Evolutionary conservation across 352 stramenopile species (phyloP).

Genomic region (Globisporangium alternatum): DNA sequence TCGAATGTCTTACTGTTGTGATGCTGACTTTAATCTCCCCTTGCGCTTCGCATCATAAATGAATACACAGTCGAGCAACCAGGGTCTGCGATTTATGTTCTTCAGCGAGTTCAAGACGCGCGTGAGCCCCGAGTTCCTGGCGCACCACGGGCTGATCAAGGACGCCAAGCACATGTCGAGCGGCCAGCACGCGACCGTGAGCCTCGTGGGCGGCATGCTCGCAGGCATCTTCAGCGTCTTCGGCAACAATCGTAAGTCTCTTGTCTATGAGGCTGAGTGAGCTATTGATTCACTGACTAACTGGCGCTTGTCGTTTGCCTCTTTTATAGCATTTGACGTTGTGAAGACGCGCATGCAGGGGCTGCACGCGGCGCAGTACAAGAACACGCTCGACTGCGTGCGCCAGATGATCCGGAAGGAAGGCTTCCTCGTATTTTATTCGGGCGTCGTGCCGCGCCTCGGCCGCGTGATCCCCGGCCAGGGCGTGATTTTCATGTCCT

Average conservation of each 20-base stretch:
- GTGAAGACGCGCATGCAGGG: constrained; percentile 90
- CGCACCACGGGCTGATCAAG: constrained; percentile 43
- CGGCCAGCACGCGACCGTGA: constrained; percentile 74
- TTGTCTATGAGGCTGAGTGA: constrained; percentile 5
- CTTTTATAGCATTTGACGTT: constrained; percentile 74
- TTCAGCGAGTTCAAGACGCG: constrained; percentile 95
- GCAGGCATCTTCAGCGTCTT: constrained; percentile 96
- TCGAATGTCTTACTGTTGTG: neutral
- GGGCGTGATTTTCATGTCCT: constrained; percentile 97
- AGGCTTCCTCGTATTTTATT: constrained; percentile 90
- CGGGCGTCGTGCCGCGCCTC: constrained; percentile 89
- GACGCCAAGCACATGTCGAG: constrained; percentile 76
- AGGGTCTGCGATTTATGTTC: constrained; percentile 96
- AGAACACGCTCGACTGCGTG: constrained; percentile 79
- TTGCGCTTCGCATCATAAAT: neutral
- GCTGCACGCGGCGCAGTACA: constrained; percentile 74
- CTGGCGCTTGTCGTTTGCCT: neutral
- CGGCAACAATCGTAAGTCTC: constrained; percentile 93
- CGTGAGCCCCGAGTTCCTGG: constrained; percentile 51
- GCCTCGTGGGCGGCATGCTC: constrained; percentile 94
- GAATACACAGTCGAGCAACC: constrained; percentile 83
- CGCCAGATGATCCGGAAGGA: constrained; percentile 78
- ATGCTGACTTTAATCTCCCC: neutral
- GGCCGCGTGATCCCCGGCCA: constrained; percentile 95
- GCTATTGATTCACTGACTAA: neutral